These are phyloP conservation scores for Balamuthia mandrillaris DNA, from an alignment of 208 protist species.

Conservation along the genomic window DNA sequence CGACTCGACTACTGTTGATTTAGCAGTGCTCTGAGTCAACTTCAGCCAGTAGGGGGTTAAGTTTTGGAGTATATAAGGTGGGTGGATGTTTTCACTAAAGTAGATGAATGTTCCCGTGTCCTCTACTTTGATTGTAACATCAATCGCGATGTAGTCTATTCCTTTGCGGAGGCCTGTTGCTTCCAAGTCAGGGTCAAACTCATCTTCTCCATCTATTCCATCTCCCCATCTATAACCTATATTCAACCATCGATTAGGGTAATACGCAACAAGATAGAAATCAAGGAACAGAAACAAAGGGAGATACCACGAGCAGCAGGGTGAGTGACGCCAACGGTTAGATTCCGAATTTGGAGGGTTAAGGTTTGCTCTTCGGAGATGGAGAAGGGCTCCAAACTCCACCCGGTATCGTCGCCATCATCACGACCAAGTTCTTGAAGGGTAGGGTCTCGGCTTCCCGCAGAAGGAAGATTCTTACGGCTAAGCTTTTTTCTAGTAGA, in stretches of 20 bases:
- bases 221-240: no score
- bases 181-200: no score
- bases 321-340: background rate
- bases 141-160: background rate
- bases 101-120: background rate
- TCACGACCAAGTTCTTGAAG: background rate
- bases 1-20: no score
- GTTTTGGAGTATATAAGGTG: conserved; percentile 18
- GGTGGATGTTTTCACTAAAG: conserved; percentile 30
- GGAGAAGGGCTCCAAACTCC: background rate
- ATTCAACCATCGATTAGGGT: no score
- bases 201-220: no score
- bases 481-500: no score
- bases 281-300: no score
- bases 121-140: background rate
- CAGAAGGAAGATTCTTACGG: no score
- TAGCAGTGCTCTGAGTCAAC: background rate
- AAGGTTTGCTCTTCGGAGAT: background rate
- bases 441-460: background rate
- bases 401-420: background rate
- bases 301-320: no score
- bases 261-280: no score
- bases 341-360: background rate
- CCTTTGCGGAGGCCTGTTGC: background rate
- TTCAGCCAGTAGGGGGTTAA: background rate